These are phyloP conservation scores for Penicillium sp. DNA, from an alignment of 2,329 filamentous ascomycete genomes.

Conservation along the genomic window DNA sequence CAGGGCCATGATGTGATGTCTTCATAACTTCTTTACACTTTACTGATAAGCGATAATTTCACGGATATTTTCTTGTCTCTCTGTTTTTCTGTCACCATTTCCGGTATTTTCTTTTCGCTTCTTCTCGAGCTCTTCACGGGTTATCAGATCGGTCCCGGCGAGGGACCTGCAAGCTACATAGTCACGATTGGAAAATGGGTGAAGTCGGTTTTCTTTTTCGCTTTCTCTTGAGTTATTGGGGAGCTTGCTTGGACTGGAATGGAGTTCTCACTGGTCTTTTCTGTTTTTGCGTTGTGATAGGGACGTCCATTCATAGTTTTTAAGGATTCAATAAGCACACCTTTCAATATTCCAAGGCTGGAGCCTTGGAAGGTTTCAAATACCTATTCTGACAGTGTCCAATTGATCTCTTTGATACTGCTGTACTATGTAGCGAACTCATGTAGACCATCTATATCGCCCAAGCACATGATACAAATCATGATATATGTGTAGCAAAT, in stretches of 20 bases:
- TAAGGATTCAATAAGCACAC: background rate
- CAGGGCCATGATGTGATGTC: slow-evolving; percentile 5
- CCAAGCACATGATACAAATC: background rate
- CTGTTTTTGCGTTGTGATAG: slow-evolving; percentile 1
- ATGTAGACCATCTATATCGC: too few species aligned
- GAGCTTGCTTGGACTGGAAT: slow-evolving; percentile 19
- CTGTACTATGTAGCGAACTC: background rate
- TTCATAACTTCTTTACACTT: slow-evolving; percentile 6
- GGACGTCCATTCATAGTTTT: background rate
- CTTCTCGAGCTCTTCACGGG: slow-evolving; percentile 2
- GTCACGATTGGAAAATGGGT: slow-evolving; percentile 9
- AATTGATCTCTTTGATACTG: background rate
- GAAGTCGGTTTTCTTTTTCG: slow-evolving; percentile 4
- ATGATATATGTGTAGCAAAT: background rate
- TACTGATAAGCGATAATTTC: slow-evolving; percentile 14
- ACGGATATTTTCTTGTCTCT: slow-evolving; percentile 8
- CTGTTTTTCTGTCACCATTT: background rate
- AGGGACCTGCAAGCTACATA: slow-evolving; percentile 9
- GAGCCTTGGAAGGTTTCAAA: background rate
- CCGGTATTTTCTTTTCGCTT: background rate
- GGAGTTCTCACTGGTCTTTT: slow-evolving; percentile 14
- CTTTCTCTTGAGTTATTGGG: slow-evolving; percentile 9
- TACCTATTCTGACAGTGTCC: background rate
- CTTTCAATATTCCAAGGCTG: background rate
- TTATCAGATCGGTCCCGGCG: slow-evolving; percentile 6